Percentiles rank a stretch among this genome's conserved stretches.
Evolutionary conservation across 805 yeast genomes (phyloP).

Genomic region (Maudiozyma pseudohumilis): DNA sequence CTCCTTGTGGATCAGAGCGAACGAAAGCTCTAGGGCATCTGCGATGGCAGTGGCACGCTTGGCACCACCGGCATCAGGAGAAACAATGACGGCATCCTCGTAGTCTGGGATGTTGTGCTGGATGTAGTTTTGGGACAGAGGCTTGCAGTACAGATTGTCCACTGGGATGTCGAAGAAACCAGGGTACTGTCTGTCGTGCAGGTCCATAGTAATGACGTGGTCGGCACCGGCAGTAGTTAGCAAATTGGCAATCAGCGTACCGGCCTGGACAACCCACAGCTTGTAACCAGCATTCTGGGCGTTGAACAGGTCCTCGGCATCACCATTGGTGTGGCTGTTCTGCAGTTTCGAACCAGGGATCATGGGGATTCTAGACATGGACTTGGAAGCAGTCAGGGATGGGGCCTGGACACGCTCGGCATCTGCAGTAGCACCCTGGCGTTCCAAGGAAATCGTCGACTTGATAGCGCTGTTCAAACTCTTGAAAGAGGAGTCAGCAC

Average conservation of each 20-base stretch:
- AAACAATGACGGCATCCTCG: conserved; percentile 79
- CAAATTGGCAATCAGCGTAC: conserved; percentile 81
- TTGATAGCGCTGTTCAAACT: conserved; percentile 15
- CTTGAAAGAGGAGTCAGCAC: conserved; percentile 14
- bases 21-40: conserved; percentile 75
- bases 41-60: conserved; percentile 93
- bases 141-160: conserved; percentile 84
- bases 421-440: too few relatives aligned
- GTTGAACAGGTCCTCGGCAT: conserved; percentile 30
- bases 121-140: conserved; percentile 78
- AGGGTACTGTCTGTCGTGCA: conserved; percentile 96
- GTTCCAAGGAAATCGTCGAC: conserved; percentile 11
- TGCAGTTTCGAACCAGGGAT: conserved; percentile 29
- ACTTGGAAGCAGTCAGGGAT: conserved; percentile 12
- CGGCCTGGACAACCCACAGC: conserved; percentile 93
- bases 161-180: conserved; percentile 96
- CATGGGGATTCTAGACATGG: conserved; percentile 28
- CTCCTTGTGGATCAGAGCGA: conserved; percentile 94
- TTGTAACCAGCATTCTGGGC: conserved; percentile 59
- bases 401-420: conserved; percentile 3
- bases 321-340: conserved; percentile 13
- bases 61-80: conserved; percentile 99
- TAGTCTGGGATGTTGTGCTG: conserved; percentile 67
- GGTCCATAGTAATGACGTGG: conserved; percentile 93
- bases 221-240: conserved; percentile 92